These are phyloP conservation scores for Ettlia oleoabundans DNA, from an alignment of 139 green algal genomes.

Conservation along the genomic window DNA sequence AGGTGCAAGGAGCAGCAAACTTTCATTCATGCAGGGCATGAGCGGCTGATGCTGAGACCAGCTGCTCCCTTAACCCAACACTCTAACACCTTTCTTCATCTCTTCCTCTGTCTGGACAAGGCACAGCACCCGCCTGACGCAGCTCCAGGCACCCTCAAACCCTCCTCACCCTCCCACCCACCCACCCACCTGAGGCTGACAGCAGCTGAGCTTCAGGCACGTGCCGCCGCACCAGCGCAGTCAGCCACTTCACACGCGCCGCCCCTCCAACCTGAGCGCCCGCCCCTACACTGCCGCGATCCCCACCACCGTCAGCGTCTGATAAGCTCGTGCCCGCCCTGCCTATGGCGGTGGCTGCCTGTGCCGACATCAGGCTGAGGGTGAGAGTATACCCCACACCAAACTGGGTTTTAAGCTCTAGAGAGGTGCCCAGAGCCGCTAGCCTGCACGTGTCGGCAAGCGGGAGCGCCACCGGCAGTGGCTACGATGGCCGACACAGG, in stretches of 20 bases:
- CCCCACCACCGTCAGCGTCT: neutral
- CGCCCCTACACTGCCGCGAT: neutral
- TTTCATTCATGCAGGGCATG: too few species aligned
- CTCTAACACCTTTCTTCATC: too few species aligned
- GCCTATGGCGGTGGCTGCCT: too few species aligned
- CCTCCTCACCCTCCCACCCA: too few species aligned
- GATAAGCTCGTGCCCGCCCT: too few species aligned
- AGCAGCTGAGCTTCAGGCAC: constrained; percentile 56
- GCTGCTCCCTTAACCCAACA: neutral
- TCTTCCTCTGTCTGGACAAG: too few species aligned
- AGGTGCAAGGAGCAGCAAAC: neutral
- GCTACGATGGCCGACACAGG: too few species aligned
- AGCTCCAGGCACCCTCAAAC: neutral
- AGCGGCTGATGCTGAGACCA: too few species aligned
- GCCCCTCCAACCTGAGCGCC: neutral
- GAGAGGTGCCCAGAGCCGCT: constrained; percentile 66
- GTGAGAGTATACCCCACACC: constrained; percentile 85
- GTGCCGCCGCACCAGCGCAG: constrained; percentile 37
- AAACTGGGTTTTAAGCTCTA: constrained; percentile 77
- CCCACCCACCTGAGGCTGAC: neutral
- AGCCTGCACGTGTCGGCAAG: constrained; percentile 44
- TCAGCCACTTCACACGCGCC: neutral
- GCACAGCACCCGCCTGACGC: too few species aligned
- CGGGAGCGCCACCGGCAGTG: too few species aligned
- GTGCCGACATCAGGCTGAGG: constrained; percentile 24